A percentile compares a stretch with the other conserved stretches of the same genome.
These are phyloP conservation scores for Tuber microsphaerosporum DNA, from an alignment of 495 filamentous ascomycete genomes.

Conservation along the genomic window DNA sequence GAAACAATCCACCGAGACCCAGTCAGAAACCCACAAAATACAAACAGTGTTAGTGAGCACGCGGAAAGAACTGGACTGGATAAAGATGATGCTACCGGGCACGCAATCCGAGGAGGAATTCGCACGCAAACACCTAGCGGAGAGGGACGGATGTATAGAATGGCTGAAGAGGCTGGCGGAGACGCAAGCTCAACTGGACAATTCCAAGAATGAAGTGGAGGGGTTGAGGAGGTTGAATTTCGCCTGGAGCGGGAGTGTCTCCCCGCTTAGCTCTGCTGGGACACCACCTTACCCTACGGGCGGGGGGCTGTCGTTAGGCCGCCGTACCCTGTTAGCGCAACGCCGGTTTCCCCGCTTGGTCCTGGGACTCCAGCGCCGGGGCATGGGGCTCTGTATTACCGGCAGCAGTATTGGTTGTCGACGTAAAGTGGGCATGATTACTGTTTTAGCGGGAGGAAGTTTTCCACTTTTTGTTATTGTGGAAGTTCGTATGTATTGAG, in stretches of 20 bases:
- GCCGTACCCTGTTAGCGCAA: neutral
- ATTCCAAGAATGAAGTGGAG: neutral
- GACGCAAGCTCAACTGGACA: conserved; percentile 5
- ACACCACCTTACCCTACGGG: neutral
- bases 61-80: too few relatives aligned
- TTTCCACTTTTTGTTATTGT: too few relatives aligned
- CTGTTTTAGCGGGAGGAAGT: too few relatives aligned
- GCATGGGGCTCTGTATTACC: neutral
- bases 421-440: too few relatives aligned
- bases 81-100: too few relatives aligned
- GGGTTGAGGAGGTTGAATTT: neutral
- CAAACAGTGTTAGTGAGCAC: too few relatives aligned
- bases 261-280: neutral
- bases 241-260: neutral
- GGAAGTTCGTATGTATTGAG: too few relatives aligned
- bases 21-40: too few relatives aligned
- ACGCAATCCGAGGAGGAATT: neutral
- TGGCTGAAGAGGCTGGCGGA: conserved; percentile 9
- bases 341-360: neutral
- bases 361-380: neutral
- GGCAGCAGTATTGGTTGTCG: neutral
- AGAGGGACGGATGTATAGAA: neutral
- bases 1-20: too few relatives aligned
- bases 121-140: neutral
- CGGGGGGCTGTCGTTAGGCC: neutral